phyloP scores from a whole-genome alignment of 192 early-diverging fungal species.

The Linderina pennispora region DNA sequence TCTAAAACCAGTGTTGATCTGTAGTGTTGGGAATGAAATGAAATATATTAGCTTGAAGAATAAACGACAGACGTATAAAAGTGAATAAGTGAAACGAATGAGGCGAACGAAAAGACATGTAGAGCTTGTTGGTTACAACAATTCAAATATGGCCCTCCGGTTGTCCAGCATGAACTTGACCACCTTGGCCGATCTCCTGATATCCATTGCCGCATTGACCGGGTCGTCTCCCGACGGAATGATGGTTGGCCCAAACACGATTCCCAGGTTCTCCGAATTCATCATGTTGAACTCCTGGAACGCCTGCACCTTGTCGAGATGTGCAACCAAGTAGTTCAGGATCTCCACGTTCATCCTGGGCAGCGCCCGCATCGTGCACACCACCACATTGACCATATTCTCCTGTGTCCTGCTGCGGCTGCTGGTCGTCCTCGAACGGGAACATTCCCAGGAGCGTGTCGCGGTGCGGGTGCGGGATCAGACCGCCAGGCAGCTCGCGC shows the following conservation, averaged over 20 bases:
- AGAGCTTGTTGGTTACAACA: neutral
- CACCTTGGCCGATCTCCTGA: slow-evolving; percentile 24
- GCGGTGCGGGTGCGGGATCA: slow-evolving; percentile 57
- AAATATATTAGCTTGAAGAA: slow-evolving; percentile 1
- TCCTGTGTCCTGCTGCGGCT: slow-evolving; percentile 22
- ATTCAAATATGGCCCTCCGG: slow-evolving; percentile 30
- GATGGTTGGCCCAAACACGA: slow-evolving; percentile 89
- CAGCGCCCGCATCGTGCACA: slow-evolving; percentile 50
- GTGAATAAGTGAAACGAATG: too few species aligned
- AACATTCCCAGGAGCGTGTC: slow-evolving; percentile 22
- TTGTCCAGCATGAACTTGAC: slow-evolving; percentile 42
- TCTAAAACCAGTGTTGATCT: slow-evolving; percentile 20
- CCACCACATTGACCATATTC: slow-evolving; percentile 23
- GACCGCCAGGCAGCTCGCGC: slow-evolving; percentile 86
- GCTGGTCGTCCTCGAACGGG: slow-evolving; percentile 9
- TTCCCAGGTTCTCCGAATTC: slow-evolving; percentile 77
- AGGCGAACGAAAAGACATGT: neutral
- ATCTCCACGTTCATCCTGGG: slow-evolving; percentile 81
- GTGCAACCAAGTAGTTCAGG: slow-evolving; percentile 69
- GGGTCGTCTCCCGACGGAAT: slow-evolving; percentile 22
- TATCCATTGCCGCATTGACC: slow-evolving; percentile 27
- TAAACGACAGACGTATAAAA: too few species aligned
- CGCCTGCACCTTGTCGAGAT: slow-evolving; percentile 73
- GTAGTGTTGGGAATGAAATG: neutral
- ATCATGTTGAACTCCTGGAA: slow-evolving; percentile 82